Conservation (phyloP, 805 yeast species). For the Brettanomyces nanus region DNA sequence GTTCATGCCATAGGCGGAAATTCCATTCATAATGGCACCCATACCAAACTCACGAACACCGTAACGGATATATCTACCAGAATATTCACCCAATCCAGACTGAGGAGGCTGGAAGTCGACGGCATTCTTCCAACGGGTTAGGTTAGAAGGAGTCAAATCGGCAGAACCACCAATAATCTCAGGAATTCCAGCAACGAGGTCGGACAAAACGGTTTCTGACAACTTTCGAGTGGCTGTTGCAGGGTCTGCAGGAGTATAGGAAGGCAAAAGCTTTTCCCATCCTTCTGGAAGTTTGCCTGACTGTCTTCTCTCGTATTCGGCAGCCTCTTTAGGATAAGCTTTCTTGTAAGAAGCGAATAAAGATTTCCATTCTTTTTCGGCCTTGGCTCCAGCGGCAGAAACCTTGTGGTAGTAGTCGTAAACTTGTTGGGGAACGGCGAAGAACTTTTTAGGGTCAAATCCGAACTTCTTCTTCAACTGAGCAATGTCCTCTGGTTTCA, state of each 20-base stretch:
- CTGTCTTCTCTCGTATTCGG: constrained; percentile 74
- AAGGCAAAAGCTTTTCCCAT: constrained; percentile 76
- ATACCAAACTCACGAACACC: constrained; percentile 99
- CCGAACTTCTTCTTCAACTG: constrained; percentile 82
- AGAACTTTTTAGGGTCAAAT: constrained; percentile 76
- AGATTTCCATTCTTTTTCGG: constrained; percentile 69
- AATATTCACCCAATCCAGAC: constrained; percentile 72
- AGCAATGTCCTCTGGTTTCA: constrained; percentile 84
- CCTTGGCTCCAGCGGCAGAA: constrained; percentile 53
- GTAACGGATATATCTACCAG: constrained; percentile 91
- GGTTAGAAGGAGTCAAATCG: constrained; percentile 93
- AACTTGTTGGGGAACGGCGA: constrained; percentile 79
- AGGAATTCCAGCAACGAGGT: constrained; percentile 59
- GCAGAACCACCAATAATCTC: constrained; percentile 98
- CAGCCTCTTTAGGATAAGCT: constrained; percentile 71
- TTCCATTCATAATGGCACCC: constrained; percentile 98
- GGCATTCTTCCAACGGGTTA: constrained; percentile 79
- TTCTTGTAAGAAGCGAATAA: constrained; percentile 51
- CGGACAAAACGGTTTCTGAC: constrained; percentile 69
- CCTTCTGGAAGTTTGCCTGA: constrained; percentile 68
- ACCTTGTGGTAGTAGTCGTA: constrained; percentile 56
- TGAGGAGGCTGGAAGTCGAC: constrained; percentile 88
- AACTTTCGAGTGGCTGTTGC: constrained; percentile 93
- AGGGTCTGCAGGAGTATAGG: constrained; percentile 66
- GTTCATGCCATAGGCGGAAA: constrained; percentile 82